phyloP scores from a whole-genome alignment of 1,284 basidiomycete genomes.

The Leccinum fuscescens region DNA sequence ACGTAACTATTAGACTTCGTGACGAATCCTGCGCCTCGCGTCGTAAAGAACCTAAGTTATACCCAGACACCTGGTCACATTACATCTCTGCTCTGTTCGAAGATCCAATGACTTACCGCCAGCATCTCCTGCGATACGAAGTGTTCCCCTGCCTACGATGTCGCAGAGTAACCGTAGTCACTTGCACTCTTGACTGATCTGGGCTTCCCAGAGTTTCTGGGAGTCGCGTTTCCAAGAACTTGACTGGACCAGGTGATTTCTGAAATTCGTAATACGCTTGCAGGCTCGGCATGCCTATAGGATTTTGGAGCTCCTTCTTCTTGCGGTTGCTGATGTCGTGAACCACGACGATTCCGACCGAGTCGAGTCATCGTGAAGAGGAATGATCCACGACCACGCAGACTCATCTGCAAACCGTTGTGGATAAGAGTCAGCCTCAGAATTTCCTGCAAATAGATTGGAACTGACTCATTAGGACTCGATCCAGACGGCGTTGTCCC shows the following conservation, averaged over 20 bases:
- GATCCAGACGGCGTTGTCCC: slow-evolving; percentile 29
- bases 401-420: slow-evolving; percentile 29
- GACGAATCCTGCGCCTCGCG: too few relatives aligned
- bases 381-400: too few relatives aligned
- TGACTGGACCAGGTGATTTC: slow-evolving; percentile 36
- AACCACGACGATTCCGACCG: slow-evolving; percentile 49
- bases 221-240: slow-evolving; percentile 34
- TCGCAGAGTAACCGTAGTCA: slow-evolving; percentile 47
- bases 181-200: slow-evolving; percentile 25
- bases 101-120: slow-evolving; percentile 31
- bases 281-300: slow-evolving; percentile 16
- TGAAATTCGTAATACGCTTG: slow-evolving; percentile 41
- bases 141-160: slow-evolving; percentile 31
- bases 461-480: slow-evolving; percentile 11
- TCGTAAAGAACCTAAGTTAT: too few relatives aligned
- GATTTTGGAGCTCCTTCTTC: slow-evolving; percentile 23
- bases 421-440: neutral
- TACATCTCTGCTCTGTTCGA: too few relatives aligned
- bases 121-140: slow-evolving; percentile 43
- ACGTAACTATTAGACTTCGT: too few relatives aligned
- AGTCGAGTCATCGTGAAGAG: slow-evolving; percentile 15
- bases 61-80: too few relatives aligned
- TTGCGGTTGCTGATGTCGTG: slow-evolving; percentile 36
- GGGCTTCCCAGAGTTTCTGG: slow-evolving; percentile 8
- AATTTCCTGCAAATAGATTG: neutral